Evolutionary conservation across 495 filamentous ascomycete genomes (phyloP).

Genomic region (Bacidia rubella): DNA sequence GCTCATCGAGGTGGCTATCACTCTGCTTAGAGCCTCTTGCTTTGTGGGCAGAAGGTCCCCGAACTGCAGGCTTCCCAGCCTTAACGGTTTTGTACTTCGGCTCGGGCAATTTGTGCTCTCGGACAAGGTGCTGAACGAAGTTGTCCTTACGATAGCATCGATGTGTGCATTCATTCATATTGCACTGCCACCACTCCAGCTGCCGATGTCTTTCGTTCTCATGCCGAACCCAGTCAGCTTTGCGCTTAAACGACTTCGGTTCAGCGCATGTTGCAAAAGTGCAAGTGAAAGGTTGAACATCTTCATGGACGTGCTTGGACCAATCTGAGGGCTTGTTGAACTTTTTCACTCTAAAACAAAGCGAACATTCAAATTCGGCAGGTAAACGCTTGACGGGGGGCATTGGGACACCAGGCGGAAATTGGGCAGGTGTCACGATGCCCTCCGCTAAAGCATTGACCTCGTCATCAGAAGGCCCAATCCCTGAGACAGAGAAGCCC

Average conservation of each 20-base stretch:
- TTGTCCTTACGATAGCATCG: constrained; percentile 87
- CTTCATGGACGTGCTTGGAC: constrained; percentile 96
- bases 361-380: constrained; percentile 81
- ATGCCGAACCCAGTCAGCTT: constrained; percentile 94
- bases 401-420: constrained; percentile 68
- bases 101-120: constrained; percentile 81
- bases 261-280: constrained; percentile 76
- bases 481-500: constrained; percentile 33
- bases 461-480: constrained; percentile 40
- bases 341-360: constrained; percentile 82
- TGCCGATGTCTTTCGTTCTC: constrained; percentile 90
- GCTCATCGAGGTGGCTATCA: constrained; percentile 36
- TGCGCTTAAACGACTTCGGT: constrained; percentile 90
- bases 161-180: constrained; percentile 67
- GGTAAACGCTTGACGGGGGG: constrained; percentile 70
- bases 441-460: constrained; percentile 50
- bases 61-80: constrained; percentile 20
- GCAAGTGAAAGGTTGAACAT: constrained; percentile 90
- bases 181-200: constrained; percentile 86
- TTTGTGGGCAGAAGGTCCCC: constrained; percentile 18
- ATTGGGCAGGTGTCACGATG: constrained; percentile 52
- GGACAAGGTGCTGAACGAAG: constrained; percentile 87
- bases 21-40: constrained; percentile 14
- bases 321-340: constrained; percentile 94
- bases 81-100: constrained; percentile 46